phyloP scores from a whole-genome alignment of 2,329 filamentous ascomycete genomes.

The Cladosporium sp. region DNA sequence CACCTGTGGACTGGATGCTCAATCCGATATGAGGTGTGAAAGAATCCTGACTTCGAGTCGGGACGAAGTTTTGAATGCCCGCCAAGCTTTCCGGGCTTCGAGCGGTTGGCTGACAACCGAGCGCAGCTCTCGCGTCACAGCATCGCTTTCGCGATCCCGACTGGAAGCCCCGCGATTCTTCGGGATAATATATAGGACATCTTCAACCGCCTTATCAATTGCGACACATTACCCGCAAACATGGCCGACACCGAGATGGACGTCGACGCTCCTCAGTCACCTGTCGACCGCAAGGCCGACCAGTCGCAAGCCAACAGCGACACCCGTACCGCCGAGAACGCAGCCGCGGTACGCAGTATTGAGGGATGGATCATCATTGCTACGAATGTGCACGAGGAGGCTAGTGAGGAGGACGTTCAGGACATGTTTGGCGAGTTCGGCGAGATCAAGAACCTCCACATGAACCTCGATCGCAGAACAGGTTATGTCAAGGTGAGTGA shows the following conservation, averaged over 20 bases:
- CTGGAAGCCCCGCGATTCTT: too few relatives aligned
- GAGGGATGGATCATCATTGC: conserved; percentile 86
- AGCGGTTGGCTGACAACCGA: not conserved
- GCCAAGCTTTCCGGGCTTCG: not conserved
- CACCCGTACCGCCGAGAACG: conserved; percentile 66
- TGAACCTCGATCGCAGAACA: conserved; percentile 75
- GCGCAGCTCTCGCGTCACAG: not conserved
- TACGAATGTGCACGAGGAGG: conserved; percentile 83
- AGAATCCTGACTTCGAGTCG: not conserved
- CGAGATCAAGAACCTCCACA: conserved; percentile 79
- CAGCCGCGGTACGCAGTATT: conserved; percentile 76
- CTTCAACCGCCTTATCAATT: too few relatives aligned
- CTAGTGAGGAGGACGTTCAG: conserved; percentile 73
- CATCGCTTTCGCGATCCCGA: not conserved
- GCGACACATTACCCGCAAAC: conserved; percentile 1
- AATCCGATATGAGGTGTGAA: conserved; percentile 1
- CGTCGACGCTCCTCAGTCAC: conserved; percentile 44
- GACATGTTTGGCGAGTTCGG: conserved; percentile 79
- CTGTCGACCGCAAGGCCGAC: conserved; percentile 17
- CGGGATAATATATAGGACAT: too few relatives aligned
- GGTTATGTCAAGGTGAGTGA: conserved; percentile 73
- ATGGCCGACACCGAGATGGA: conserved; percentile 50
- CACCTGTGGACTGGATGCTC: not conserved
- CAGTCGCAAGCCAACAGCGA: conserved; percentile 35
- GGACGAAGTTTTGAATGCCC: not conserved